A percentile compares a stretch with the other conserved stretches of the same genome.
Evolutionary conservation across 345 rosid species (phyloP).

Genomic region (Lagerstroemia speciosa): DNA sequence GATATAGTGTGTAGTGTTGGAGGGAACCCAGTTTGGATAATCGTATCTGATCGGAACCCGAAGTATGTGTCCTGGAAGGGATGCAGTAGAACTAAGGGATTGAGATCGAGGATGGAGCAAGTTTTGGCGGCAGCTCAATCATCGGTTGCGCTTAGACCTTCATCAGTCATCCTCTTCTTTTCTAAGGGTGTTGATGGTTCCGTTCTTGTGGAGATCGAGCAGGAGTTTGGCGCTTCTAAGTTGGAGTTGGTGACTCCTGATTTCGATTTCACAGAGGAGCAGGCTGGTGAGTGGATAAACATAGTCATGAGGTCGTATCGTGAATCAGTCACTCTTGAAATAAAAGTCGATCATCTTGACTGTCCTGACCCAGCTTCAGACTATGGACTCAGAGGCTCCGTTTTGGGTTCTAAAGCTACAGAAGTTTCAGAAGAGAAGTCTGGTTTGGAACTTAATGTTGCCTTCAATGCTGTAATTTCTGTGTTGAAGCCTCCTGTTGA

Average conservation of each 20-base stretch:
- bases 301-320: constrained; percentile 30
- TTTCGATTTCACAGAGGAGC: constrained; percentile 36
- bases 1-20: constrained; percentile 61
- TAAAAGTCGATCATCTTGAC: constrained; percentile 26
- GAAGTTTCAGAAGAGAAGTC: constrained; percentile 17
- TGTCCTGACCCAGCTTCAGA: constrained; percentile 13
- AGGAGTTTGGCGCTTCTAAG: constrained; percentile 47
- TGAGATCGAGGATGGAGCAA: constrained; percentile 39
- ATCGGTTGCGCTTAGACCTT: constrained; percentile 36
- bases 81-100: constrained; percentile 31
- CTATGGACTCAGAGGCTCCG: constrained; percentile 10
- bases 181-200: constrained; percentile 39
- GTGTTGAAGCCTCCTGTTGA: constrained; percentile 19
- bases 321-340: constrained; percentile 48
- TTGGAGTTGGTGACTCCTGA: constrained; percentile 25
- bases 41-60: constrained; percentile 84
- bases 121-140: constrained; percentile 45
- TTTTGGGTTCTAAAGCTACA: constrained; percentile 10
- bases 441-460: constrained; percentile 15
- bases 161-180: constrained; percentile 57
- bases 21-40: constrained; percentile 62
- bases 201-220: constrained; percentile 23
- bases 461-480: constrained; percentile 35
- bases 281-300: constrained; percentile 60
- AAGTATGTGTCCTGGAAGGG: constrained; percentile 48